phyloP scores from a whole-genome alignment of 345 rosid species.

The Noccaea caerulescens region DNA sequence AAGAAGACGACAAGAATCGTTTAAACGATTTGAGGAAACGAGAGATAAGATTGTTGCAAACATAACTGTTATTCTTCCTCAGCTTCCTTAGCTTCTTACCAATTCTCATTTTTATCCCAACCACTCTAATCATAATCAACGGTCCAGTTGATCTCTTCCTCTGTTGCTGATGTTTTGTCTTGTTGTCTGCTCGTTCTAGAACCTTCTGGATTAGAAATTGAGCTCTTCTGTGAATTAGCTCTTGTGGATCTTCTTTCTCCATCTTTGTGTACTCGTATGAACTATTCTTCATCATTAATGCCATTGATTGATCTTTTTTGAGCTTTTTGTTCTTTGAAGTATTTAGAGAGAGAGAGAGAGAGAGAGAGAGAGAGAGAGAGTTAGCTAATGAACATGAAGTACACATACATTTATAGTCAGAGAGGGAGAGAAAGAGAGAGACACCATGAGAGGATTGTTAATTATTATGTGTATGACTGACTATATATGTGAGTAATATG shows the following conservation, averaged over 20 bases:
- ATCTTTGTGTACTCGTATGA: conserved; percentile 60
- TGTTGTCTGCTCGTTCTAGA: conserved; percentile 55
- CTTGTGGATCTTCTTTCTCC: conserved; percentile 77
- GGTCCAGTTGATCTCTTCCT: conserved; percentile 49
- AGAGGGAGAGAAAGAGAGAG: conserved; percentile 2
- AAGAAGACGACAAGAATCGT: conserved; percentile 32
- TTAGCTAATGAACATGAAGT: conserved; percentile 32
- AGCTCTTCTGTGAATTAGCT: conserved; percentile 64
- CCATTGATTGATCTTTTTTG: conserved; percentile 16
- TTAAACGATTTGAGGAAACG: conserved; percentile 41
- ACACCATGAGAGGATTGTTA: conserved; percentile 40
- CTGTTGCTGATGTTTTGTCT: conserved; percentile 23
- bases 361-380: conserved; percentile 17
- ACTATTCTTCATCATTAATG: conserved; percentile 35
- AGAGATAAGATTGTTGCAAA: conserved; percentile 38
- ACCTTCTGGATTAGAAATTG: conserved; percentile 80
- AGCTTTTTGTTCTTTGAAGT: conserved; percentile 34
- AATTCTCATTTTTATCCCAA: conserved; percentile 62
- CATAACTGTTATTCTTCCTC: conserved; percentile 52
- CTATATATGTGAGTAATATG: not conserved
- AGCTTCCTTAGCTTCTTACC: conserved; percentile 71
- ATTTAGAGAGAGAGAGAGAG: conserved; percentile 11
- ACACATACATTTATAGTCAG: conserved; percentile 25
- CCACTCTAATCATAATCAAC: conserved; percentile 57
- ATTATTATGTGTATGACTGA: conserved; percentile 23